These are phyloP conservation scores for Phytopythium aichiense DNA, from an alignment of 352 stramenopile species.

Conservation along the genomic window DNA sequence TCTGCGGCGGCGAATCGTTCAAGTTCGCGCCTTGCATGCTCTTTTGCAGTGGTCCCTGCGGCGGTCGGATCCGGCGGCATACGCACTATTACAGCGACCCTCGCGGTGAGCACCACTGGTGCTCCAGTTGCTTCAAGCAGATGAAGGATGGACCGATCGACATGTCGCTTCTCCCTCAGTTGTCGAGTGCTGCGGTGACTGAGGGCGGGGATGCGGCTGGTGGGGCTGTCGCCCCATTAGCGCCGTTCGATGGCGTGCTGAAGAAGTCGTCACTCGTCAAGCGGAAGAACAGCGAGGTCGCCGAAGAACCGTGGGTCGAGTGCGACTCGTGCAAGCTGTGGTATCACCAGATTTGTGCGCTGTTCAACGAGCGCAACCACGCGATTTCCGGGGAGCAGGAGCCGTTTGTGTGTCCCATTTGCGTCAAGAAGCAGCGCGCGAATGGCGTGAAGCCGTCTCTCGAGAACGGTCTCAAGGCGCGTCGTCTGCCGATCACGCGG, in stretches of 20 bases:
- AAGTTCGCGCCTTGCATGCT: constrained; percentile 89
- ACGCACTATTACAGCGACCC: constrained; percentile 88
- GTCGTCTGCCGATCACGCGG: constrained; percentile 70
- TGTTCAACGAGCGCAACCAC: constrained; percentile 99
- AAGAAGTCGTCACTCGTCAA: constrained; percentile 94
- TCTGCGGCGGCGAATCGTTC: constrained; percentile 87
- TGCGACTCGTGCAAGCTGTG: constrained; percentile 98
- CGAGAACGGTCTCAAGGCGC: constrained; percentile 80
- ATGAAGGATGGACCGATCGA: constrained; percentile 92
- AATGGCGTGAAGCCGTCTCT: constrained; percentile 70
- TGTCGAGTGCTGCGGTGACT: constrained; percentile 52
- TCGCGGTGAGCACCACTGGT: constrained; percentile 83
- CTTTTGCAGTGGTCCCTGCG: constrained; percentile 85
- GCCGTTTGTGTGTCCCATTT: constrained; percentile 84
- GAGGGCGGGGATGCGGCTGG: constrained; percentile 23
- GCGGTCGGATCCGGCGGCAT: constrained; percentile 76
- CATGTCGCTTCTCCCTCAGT: constrained; percentile 75
- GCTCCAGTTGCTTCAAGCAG: constrained; percentile 86
- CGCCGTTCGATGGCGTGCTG: constrained; percentile 67
- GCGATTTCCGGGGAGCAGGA: constrained; percentile 88
- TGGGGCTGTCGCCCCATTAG: constrained; percentile 15
- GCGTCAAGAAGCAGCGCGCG: constrained; percentile 78
- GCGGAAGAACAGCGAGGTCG: constrained; percentile 98
- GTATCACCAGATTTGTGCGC: constrained; percentile 99
- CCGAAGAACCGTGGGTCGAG: constrained; percentile 97